phyloP scores from a whole-genome alignment of 352 stramenopile genomes.

The Aphanomyces stellatus region DNA sequence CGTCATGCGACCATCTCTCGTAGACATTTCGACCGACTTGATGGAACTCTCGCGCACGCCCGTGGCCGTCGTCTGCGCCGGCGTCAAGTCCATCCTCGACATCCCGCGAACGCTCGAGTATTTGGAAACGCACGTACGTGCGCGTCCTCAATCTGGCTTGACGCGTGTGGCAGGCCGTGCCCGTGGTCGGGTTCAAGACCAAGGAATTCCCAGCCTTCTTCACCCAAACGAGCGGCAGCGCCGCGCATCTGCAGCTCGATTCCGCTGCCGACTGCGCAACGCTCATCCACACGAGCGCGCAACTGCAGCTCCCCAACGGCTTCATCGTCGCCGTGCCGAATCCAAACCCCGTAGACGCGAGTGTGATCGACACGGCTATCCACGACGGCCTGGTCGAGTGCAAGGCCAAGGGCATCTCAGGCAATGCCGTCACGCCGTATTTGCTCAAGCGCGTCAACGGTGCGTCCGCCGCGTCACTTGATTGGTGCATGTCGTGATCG shows the following conservation, averaged over 20 bases:
- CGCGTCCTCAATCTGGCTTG: neutral
- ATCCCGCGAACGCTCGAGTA: conserved; percentile 95
- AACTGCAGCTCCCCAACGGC: conserved; percentile 75
- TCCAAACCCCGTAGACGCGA: conserved; percentile 68
- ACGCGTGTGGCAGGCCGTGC: conserved; percentile 72
- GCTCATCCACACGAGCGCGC: conserved; percentile 70
- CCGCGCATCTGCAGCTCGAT: conserved; percentile 80
- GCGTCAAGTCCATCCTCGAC: conserved; percentile 99
- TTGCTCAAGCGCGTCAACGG: conserved; percentile 40
- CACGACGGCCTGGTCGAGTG: conserved; percentile 80
- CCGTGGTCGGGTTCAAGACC: conserved; percentile 86
- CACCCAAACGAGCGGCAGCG: conserved; percentile 85
- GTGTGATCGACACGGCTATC: conserved; percentile 89
- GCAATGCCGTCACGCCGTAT: conserved; percentile 94
- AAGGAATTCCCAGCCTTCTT: conserved; percentile 98
- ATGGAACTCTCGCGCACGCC: conserved; percentile 93
- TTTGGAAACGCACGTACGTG: conserved; percentile 88
- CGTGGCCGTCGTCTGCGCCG: conserved; percentile 94
- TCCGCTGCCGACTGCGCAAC: conserved; percentile 76
- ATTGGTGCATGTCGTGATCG: neutral
- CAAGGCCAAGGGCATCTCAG: conserved; percentile 72
- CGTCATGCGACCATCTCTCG: neutral
- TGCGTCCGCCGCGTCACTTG: neutral
- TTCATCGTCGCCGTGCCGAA: conserved; percentile 86
- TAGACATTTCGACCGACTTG: conserved; percentile 95